Percentiles rank a stretch among this genome's conserved stretches.
phyloP scores from a whole-genome alignment of 2,329 filamentous ascomycete genomes.

The Penicillium sp. region DNA sequence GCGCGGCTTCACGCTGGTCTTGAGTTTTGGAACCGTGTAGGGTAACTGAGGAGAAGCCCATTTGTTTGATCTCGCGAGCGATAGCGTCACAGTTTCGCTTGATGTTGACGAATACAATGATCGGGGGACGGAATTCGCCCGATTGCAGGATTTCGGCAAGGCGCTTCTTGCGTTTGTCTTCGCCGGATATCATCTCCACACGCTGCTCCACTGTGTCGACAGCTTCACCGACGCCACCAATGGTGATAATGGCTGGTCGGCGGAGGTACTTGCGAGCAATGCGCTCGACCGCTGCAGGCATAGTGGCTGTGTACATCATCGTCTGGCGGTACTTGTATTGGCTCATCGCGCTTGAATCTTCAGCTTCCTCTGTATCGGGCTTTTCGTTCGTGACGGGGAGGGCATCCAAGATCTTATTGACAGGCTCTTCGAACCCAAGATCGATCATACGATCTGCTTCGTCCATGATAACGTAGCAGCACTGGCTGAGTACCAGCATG shows the following conservation, averaged over 20 bases:
- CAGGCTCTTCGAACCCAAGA: slow-evolving; percentile 92
- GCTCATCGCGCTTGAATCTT: slow-evolving; percentile 82
- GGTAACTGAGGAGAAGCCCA: slow-evolving; percentile 87
- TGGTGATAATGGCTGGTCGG: slow-evolving; percentile 87
- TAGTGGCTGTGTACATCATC: slow-evolving; percentile 99
- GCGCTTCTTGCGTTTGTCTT: slow-evolving; percentile 95
- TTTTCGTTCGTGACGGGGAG: slow-evolving; percentile 92
- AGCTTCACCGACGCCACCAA: slow-evolving; percentile 90
- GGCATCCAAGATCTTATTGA: slow-evolving; percentile 95
- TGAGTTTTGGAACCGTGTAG: slow-evolving; percentile 96
- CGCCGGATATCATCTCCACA: slow-evolving; percentile 83
- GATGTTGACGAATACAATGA: slow-evolving; percentile 99
- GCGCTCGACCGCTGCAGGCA: slow-evolving; percentile 87
- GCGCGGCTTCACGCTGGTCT: slow-evolving; percentile 91
- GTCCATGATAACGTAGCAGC: slow-evolving; percentile 98
- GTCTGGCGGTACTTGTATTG: slow-evolving; percentile 86
- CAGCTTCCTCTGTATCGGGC: slow-evolving; percentile 87
- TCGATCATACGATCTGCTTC: slow-evolving; percentile 99
- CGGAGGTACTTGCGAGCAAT: slow-evolving; percentile 97
- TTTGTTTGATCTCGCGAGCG: slow-evolving; percentile 87
- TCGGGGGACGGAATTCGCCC: slow-evolving; percentile 77
- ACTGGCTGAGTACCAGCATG: slow-evolving; percentile 88
- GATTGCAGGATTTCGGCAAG: slow-evolving; percentile 85
- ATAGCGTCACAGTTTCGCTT: slow-evolving; percentile 97
- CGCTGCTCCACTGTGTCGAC: slow-evolving; percentile 98